Evolutionary conservation across 495 filamentous ascomycete species (phyloP).

Genomic region (Xylaria acuta): DNA sequence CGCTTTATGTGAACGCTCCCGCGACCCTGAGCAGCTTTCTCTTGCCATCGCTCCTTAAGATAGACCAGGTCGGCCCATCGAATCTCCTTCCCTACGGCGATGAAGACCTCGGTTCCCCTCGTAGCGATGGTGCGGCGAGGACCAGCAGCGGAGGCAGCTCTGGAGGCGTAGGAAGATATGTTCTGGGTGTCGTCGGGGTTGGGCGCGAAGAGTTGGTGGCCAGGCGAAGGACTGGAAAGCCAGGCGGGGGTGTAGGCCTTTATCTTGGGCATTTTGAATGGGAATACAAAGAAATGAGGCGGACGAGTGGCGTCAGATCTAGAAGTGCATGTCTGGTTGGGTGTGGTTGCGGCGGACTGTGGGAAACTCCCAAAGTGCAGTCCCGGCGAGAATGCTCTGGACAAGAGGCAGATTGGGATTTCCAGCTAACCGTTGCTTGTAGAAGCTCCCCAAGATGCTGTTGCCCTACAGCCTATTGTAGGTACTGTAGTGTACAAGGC

Average conservation of each 20-base stretch:
- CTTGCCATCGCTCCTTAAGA: slow-evolving; percentile 75
- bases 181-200: slow-evolving; percentile 39
- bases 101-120: slow-evolving; percentile 80
- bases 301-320: slow-evolving; percentile 5
- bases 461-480: not conserved
- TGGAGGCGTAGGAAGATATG: slow-evolving; percentile 39
- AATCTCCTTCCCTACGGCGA: slow-evolving; percentile 82
- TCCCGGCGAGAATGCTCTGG: not conserved
- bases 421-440: not conserved
- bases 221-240: slow-evolving; percentile 77
- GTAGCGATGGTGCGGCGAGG: slow-evolving; percentile 73
- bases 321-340: slow-evolving; percentile 24
- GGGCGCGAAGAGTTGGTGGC: slow-evolving; percentile 71
- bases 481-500: not conserved
- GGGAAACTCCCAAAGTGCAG: slow-evolving; percentile 10
- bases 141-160: slow-evolving; percentile 53
- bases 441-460: slow-evolving; percentile 1
- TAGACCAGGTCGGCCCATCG: slow-evolving; percentile 80
- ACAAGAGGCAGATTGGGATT: not conserved
- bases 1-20: slow-evolving; percentile 39
- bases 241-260: slow-evolving; percentile 82
- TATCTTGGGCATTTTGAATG: slow-evolving; percentile 72
- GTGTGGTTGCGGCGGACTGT: slow-evolving; percentile 2
- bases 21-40: slow-evolving; percentile 46
- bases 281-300: slow-evolving; percentile 28